Evolutionary conservation across 2,329 filamentous ascomycete species (phyloP), one percentile per base, ranked within the genome.

Genomic region (Hymenoscyphus occultus): DNA sequence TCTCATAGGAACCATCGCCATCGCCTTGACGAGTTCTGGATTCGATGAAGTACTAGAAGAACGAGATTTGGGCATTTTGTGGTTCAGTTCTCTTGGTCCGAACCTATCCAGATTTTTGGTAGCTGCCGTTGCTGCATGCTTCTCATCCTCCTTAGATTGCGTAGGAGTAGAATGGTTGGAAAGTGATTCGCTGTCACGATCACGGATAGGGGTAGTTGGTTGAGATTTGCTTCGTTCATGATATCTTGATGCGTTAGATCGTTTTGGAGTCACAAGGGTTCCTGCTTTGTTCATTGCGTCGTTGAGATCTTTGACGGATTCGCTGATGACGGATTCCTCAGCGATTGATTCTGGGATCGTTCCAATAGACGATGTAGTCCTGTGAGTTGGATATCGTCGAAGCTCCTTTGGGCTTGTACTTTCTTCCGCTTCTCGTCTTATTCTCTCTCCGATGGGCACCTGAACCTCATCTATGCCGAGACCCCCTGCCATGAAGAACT

Each of bases 371-470:
- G 56, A 31, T 13, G 56, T 60, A 9, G 61, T 32, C 31, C 57
- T 58, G 14, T 59, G 60, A 39, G 64, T 65, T 39, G 31, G 28
- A 19, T 58, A 62, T 32, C 58, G 59, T 56, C 45, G 63, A 22
- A 63, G 48, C 57, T 65, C 51, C 66, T 48, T 62, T 1, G 61
- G 58, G 54, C 62, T 58, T 61, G 35, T 40, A 60, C 60, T 39
- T 54, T 69, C 65, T 60, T 70, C 68, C 6, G 65, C 65, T 22
- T 66, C 68, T 61, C 67, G 66, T 65, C 67, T 65, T 19, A 67
- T 59, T n/a, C 71, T 66, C 59, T 72, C 73, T n/a, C 73, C 74
- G 67, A 76, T 73, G 35, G 74, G 73, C 35, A 74, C 64, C 7
- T 74, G 70, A 19, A 70, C 51, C 51, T 72, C 64, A 39, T 70